Percentiles rank a stretch among this genome's conserved stretches.
phyloP scores from a whole-genome alignment of 2,329 filamentous ascomycete species.

The Aspergillus carbonarius region DNA sequence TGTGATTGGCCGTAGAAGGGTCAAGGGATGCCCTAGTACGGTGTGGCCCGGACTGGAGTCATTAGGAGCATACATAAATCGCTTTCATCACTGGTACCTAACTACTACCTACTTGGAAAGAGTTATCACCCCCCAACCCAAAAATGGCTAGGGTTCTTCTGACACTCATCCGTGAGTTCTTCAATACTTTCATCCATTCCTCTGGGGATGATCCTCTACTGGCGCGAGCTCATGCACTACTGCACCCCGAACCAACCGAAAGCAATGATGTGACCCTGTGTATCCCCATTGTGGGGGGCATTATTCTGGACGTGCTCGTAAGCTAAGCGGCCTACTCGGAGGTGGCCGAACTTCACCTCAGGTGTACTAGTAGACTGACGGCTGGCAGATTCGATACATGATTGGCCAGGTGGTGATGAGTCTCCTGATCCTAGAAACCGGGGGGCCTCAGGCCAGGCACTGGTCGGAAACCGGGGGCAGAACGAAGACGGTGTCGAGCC shows the following conservation, averaged over 20 bases:
- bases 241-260: not conserved
- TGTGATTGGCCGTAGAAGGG: too few species aligned
- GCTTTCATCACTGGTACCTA: too few species aligned
- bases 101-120: too few species aligned
- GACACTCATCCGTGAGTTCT: not conserved
- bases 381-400: not conserved
- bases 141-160: not conserved
- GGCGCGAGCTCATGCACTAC: not conserved
- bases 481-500: not conserved
- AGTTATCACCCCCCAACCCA: too few species aligned
- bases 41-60: too few species aligned
- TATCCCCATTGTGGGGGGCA: not conserved
- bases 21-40: too few species aligned
- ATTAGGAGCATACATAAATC: too few species aligned
- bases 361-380: too few species aligned
- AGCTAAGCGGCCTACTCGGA: not conserved
- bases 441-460: not conserved
- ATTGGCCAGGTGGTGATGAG: not conserved
- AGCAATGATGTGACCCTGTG: not conserved
- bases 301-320: not conserved
- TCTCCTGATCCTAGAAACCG: constrained; percentile 7
- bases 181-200: constrained; percentile 8
- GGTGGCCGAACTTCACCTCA: too few species aligned
- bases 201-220: constrained; percentile 4
- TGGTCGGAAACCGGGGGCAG: not conserved